Conservation (phyloP, 306 rosid genomes). For the Quercus engelmannii region DNA sequence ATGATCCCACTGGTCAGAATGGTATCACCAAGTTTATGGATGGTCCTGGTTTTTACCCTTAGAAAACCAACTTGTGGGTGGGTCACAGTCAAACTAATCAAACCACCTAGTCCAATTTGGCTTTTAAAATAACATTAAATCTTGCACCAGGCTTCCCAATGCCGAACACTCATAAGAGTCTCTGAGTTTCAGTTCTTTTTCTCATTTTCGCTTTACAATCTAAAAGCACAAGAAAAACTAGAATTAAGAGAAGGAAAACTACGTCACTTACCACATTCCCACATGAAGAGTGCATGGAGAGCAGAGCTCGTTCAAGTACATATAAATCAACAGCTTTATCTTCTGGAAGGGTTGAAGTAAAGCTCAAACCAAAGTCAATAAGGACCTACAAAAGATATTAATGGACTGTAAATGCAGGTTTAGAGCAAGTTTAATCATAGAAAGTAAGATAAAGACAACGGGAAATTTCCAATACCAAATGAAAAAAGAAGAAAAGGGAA, state of each 20-base stretch:
- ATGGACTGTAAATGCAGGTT: constrained; percentile 11
- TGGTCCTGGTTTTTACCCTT: too few species aligned
- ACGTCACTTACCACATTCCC: constrained; percentile 69
- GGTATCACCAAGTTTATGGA: too few species aligned
- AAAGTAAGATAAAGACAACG: not conserved
- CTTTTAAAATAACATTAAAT: too few species aligned
- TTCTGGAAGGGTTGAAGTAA: constrained; percentile 81
- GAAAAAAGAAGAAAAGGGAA: not conserved
- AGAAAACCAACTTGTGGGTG: too few species aligned
- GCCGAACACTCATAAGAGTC: not conserved
- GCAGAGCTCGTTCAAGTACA: constrained; percentile 83
- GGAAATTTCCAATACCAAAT: not conserved
- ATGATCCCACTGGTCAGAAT: too few species aligned
- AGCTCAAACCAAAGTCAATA: constrained; percentile 89
- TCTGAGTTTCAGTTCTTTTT: not conserved
- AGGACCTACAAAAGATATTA: constrained; percentile 50
- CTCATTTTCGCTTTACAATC: not conserved
- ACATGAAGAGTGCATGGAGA: constrained; percentile 91
- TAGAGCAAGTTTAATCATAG: constrained; percentile 8
- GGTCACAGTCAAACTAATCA: too few species aligned
- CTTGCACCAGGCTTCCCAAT: not conserved
- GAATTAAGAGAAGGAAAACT: constrained; percentile 4
- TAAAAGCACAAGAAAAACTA: not conserved
- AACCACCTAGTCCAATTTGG: too few species aligned
- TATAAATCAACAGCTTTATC: constrained; percentile 94